A percentile compares a stretch with the other conserved stretches of the same genome.
phyloP scores from a whole-genome alignment of 1,139 yeast genomes.

The Pneumocystis sp. region DNA sequence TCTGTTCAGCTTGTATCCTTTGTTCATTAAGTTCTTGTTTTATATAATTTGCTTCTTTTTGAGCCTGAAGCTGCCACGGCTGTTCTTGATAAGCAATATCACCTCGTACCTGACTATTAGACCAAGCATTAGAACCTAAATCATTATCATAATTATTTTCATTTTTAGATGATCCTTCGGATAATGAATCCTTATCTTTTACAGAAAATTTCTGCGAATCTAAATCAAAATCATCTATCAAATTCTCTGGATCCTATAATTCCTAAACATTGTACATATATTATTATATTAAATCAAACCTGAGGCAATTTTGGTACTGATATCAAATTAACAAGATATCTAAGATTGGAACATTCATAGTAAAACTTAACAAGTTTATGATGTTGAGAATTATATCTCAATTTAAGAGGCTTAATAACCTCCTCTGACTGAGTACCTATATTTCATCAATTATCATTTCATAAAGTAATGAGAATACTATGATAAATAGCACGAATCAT shows the following conservation, averaged over 20 bases:
- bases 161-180: slow-evolving; percentile 17
- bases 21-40: slow-evolving; percentile 52
- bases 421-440: slow-evolving; percentile 54
- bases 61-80: slow-evolving; percentile 25
- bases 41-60: slow-evolving; percentile 33
- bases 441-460: slow-evolving; percentile 20
- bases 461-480: slow-evolving; percentile 9
- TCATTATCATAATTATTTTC: not conserved
- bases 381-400: slow-evolving; percentile 68
- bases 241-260: slow-evolving; percentile 48
- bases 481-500: slow-evolving; percentile 77
- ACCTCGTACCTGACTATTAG: slow-evolving; percentile 25
- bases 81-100: slow-evolving; percentile 31
- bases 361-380: slow-evolving; percentile 66
- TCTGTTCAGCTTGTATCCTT: slow-evolving; percentile 51
- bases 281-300: slow-evolving; percentile 2
- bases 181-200: slow-evolving; percentile 20
- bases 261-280: slow-evolving; percentile 14
- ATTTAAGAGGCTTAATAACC: slow-evolving; percentile 58
- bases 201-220: slow-evolving; percentile 35
- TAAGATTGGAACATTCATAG: slow-evolving; percentile 77
- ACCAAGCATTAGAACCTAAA: slow-evolving; percentile 24
- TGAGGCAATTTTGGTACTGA: slow-evolving; percentile 67
- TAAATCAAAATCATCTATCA: slow-evolving; percentile 34
- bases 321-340: slow-evolving; percentile 67